These are phyloP conservation scores for Seminavis robusta DNA, from an alignment of 108 stramenopile genomes.

Conservation along the genomic window DNA sequence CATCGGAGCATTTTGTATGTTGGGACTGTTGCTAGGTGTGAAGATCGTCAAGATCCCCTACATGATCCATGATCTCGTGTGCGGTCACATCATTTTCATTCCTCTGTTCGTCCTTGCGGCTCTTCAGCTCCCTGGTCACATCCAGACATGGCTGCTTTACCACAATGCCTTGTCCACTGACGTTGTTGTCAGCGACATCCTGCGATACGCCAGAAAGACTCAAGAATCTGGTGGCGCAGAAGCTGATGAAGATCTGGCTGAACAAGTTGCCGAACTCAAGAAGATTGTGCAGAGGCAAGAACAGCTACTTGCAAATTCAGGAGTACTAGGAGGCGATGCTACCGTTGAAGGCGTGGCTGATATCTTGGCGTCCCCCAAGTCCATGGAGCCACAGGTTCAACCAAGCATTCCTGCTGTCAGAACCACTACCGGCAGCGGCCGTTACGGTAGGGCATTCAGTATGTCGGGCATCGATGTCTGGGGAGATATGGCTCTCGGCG, in stretches of 20 bases:
- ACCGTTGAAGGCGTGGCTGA: slow-evolving; percentile 18
- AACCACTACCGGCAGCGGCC: slow-evolving; percentile 6
- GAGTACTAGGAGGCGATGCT: slow-evolving; percentile 21
- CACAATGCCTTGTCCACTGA: slow-evolving; percentile 94
- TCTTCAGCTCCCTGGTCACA: slow-evolving; percentile 78
- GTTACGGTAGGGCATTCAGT: slow-evolving; percentile 40
- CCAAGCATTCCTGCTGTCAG: background rate
- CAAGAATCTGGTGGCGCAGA: slow-evolving; percentile 80
- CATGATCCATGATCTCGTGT: slow-evolving; percentile 90
- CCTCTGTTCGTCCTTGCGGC: slow-evolving; percentile 84
- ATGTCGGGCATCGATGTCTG: slow-evolving; percentile 76
- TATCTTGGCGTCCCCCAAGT: background rate
- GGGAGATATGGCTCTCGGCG: slow-evolving; percentile 85
- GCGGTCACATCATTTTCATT: slow-evolving; percentile 92
- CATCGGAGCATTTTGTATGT: slow-evolving; percentile 68
- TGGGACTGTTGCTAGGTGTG: slow-evolving; percentile 80
- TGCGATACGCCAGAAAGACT: slow-evolving; percentile 87
- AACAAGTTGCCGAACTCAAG: slow-evolving; percentile 86
- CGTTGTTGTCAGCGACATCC: slow-evolving; percentile 96
- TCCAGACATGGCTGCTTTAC: slow-evolving; percentile 97
- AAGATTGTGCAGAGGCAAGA: slow-evolving; percentile 85
- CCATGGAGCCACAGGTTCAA: background rate
- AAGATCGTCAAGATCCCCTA: slow-evolving; percentile 84
- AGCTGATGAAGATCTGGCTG: slow-evolving; percentile 60
- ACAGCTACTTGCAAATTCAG: slow-evolving; percentile 54